phyloP scores from a whole-genome alignment of 2,329 filamentous ascomycete genomes.

The Colletotrichum orbiculare region DNA sequence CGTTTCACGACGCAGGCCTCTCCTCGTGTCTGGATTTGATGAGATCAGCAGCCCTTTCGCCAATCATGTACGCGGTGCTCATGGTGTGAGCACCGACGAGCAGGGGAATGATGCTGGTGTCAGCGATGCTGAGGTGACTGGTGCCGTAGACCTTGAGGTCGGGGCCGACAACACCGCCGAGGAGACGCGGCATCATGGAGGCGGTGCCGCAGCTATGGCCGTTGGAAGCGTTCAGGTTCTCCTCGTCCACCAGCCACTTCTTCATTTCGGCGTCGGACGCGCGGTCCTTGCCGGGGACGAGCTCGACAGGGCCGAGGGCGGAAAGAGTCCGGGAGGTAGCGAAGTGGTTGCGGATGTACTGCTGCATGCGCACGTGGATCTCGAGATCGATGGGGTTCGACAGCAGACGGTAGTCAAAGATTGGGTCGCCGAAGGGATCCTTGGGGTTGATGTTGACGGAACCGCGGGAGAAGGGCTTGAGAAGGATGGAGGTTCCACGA shows the following conservation, averaged over 20 bases:
- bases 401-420: conserved; percentile 55
- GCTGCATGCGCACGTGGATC: conserved; percentile 52
- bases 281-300: conserved; percentile 47
- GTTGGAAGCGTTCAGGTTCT: conserved; percentile 35
- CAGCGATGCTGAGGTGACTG: conserved; percentile 51
- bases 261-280: conserved; percentile 42
- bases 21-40: conserved; percentile 40
- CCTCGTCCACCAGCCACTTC: conserved; percentile 23
- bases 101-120: conserved; percentile 57
- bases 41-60: conserved; percentile 51
- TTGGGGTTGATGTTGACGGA: conserved; percentile 61
- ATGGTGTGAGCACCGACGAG: conserved; percentile 46
- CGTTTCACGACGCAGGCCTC: rapidly evolving
- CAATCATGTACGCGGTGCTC: conserved; percentile 43
- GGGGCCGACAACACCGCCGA: conserved; percentile 37
- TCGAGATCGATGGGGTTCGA: conserved; percentile 64
- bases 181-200: conserved; percentile 36
- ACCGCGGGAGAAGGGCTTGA: conserved; percentile 62
- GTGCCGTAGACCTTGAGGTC: conserved; percentile 36
- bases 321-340: conserved; percentile 46
- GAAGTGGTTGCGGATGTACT: conserved; percentile 48
- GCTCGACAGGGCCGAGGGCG: conserved; percentile 48
- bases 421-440: conserved; percentile 52
- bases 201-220: conserved; percentile 37
- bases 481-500: conserved; percentile 33